A percentile compares a stretch with the other conserved stretches of the same genome.
phyloP scores from a whole-genome alignment of 345 rosid genomes.

The Linum usitatissimum region DNA sequence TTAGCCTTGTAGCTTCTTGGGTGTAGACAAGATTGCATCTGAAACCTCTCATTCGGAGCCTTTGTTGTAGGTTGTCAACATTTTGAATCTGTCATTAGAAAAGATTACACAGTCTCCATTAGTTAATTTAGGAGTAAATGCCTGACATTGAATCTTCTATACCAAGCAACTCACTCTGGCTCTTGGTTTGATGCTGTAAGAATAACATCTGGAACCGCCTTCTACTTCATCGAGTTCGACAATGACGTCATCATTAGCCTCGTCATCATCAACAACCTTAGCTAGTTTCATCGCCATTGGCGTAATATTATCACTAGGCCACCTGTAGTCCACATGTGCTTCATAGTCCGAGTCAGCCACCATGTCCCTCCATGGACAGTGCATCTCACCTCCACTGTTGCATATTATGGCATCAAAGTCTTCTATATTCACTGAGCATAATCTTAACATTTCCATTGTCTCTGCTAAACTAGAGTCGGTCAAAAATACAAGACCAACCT shows the following conservation, averaged over 20 bases:
- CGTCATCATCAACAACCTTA: conserved; percentile 30
- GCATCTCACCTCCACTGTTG: conserved; percentile 74
- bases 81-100: conserved; percentile 41
- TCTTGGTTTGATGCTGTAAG: conserved; percentile 55
- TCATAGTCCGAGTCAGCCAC: conserved; percentile 58
- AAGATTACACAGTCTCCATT: conserved; percentile 6
- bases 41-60: conserved; percentile 80
- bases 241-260: conserved; percentile 40
- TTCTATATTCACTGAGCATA: conserved; percentile 43
- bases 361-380: conserved; percentile 74
- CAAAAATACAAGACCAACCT: conserved; percentile 52
- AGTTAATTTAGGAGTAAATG: not conserved
- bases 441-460: conserved; percentile 39
- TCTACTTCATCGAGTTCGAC: conserved; percentile 32
- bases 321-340: conserved; percentile 68
- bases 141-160: not conserved
- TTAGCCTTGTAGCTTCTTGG: conserved; percentile 54
- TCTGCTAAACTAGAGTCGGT: conserved; percentile 57
- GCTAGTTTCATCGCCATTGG: conserved; percentile 43
- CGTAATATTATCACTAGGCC: conserved; percentile 75
- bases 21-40: conserved; percentile 62
- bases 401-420: conserved; percentile 82
- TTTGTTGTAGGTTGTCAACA: conserved; percentile 56
- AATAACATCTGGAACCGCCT: conserved; percentile 53
- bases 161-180: conserved; percentile 36